A percentile compares a stretch with the other conserved stretches of the same genome.
These are phyloP conservation scores for Catunica adiposa DNA, from an alignment of 2,329 filamentous ascomycete genomes.

Conservation along the genomic window DNA sequence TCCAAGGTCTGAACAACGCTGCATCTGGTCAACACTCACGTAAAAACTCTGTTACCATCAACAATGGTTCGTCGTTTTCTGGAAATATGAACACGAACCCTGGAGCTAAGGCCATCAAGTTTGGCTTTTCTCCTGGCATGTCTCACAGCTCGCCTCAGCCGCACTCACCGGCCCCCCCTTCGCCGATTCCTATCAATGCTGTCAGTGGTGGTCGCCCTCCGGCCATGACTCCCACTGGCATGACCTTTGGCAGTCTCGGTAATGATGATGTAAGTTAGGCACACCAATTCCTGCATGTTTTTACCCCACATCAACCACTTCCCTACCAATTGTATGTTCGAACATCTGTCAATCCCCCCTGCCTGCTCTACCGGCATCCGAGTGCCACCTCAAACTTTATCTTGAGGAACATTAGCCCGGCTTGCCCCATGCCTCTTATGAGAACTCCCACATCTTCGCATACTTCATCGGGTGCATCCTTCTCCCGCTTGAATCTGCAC, in stretches of 20 bases:
- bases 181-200: conserved; percentile 75
- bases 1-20: conserved; percentile 11
- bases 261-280: conserved; percentile 58
- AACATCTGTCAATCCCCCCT: conserved; percentile 15
- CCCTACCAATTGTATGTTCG: conserved; percentile 8
- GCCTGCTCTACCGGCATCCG: neutral
- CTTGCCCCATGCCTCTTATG: too few species aligned
- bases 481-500: neutral
- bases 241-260: conserved; percentile 70
- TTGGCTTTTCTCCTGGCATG: conserved; percentile 54
- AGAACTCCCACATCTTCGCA: neutral
- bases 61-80: conserved; percentile 58
- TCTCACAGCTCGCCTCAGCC: conserved; percentile 50
- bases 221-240: conserved; percentile 53
- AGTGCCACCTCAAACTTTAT: neutral
- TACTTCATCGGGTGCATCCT: neutral
- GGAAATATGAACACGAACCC: conserved; percentile 55
- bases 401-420: too few species aligned
- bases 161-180: conserved; percentile 72
- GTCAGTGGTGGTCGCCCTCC: conserved; percentile 69
- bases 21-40: conserved; percentile 56
- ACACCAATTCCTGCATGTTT: conserved; percentile 21
- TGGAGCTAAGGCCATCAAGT: conserved; percentile 54
- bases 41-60: conserved; percentile 86
- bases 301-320: conserved; percentile 6